These are phyloP conservation scores for Tetradesmus lagerheimii DNA, from an alignment of 139 green algal genomes.

Conservation along the genomic window DNA sequence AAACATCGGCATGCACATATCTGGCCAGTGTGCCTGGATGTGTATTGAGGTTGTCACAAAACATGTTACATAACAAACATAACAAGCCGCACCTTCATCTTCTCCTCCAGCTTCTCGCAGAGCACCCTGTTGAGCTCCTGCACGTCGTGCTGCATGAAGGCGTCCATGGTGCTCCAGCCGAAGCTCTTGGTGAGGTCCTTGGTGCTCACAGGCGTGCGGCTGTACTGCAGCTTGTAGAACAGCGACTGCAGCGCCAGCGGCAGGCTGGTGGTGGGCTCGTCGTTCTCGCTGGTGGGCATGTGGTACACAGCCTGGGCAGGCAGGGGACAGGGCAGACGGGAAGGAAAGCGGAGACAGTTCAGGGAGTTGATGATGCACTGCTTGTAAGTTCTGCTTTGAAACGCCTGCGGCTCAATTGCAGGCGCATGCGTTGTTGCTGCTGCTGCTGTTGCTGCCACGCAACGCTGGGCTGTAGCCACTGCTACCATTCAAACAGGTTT, in stretches of 20 bases:
- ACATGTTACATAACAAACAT: neutral
- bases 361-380: no score
- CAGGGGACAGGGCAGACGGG: neutral
- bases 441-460: neutral
- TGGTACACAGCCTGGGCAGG: slow-evolving; percentile 92
- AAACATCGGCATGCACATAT: no score
- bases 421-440: no score
- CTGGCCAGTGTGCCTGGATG: no score
- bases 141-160: slow-evolving; percentile 99
- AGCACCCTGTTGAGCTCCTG: slow-evolving; percentile 98
- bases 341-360: neutral
- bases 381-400: neutral
- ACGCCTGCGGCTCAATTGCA: neutral
- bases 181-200: slow-evolving; percentile 98
- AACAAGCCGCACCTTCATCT: slow-evolving; percentile 93
- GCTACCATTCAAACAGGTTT: neutral
- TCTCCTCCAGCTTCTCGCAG: slow-evolving; percentile 97
- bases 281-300: slow-evolving; percentile 92
- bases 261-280: slow-evolving; percentile 79
- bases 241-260: slow-evolving; percentile 96
- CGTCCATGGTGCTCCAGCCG: slow-evolving; percentile 94
- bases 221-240: slow-evolving; percentile 98
- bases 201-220: slow-evolving; percentile 81
- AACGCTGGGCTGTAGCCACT: neutral
- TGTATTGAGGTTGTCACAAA: no score